Conservation (phyloP, 73 alveolate genomes). For the Breviolum minutum region DNA sequence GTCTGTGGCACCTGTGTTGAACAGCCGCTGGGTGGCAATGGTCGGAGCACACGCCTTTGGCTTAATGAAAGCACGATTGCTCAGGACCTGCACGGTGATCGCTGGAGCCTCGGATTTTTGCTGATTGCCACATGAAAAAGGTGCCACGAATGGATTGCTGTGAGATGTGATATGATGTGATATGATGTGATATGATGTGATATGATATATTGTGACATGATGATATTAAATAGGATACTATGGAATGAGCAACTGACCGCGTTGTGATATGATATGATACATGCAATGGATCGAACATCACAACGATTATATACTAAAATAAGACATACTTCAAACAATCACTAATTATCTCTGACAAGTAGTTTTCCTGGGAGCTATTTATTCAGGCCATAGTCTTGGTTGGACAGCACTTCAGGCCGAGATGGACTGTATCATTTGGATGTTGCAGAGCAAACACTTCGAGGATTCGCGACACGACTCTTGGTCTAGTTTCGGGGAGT, state of each 20-base stretch:
- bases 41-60: not conserved
- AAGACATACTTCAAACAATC: not conserved
- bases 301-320: not conserved
- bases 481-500: not conserved
- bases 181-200: too few relatives aligned
- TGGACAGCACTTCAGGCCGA: slow-evolving; percentile 24
- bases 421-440: slow-evolving; percentile 66
- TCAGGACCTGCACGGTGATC: slow-evolving; percentile 41
- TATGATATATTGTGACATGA: too few relatives aligned
- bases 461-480: slow-evolving; percentile 1
- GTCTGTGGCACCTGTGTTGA: slow-evolving; percentile 34
- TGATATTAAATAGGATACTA: too few relatives aligned
- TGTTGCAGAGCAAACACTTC: slow-evolving; percentile 41
- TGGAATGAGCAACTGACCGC: too few relatives aligned
- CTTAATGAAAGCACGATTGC: not conserved
- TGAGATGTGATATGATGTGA: too few relatives aligned
- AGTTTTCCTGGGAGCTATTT: not conserved
- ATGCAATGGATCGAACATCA: too few relatives aligned
- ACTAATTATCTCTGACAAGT: not conserved
- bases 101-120: not conserved
- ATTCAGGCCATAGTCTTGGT: not conserved
- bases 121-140: not conserved
- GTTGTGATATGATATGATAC: too few relatives aligned
- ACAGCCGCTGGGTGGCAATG: not conserved
- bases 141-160: too few relatives aligned